Base-by-base conservation (phyloP, 73 alveolate genomes). In the Tetrahymena borealis region DNA sequence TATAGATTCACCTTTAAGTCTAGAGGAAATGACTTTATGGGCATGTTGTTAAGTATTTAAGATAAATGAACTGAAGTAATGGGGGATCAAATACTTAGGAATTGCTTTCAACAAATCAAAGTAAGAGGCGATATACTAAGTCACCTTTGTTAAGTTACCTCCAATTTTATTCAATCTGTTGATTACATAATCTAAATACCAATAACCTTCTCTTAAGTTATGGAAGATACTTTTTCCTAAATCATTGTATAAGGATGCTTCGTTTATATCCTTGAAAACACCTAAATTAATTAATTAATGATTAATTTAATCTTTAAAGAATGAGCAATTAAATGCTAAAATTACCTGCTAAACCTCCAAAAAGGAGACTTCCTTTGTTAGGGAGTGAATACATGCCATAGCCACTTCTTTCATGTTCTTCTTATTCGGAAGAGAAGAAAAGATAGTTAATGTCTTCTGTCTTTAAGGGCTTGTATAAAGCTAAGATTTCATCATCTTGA, bases 121-220 rank as follows among this genome's bases (percentile, higher is more conserved):
- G 18, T 42, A 40, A 32, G 43, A 32, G 24, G 90, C 42, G 7
- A 93, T 31, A 7, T 40, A 37, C 15, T 91, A 33, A n/a, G 91
- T 39, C 0, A 42, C 37, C 33, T 90, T 39, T 24, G 85, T 60
- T 16, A 60, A n/a, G 8, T 91, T 39, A 9, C 78, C 33, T 11
- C 33, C n/a, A 42, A 43, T 36, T 32, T 41, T 40, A 79, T 39
- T 33, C 1, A 93, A 90, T 91, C 99, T 96, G 78, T 94, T 94
- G 11, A 94, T 90, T 20, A 98, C 91, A 94, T 98, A 98, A 78
- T 98, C 99, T 37, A 98, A 60, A 39, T 96, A 91, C 99, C 99
- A 98, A 94, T 98, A 96, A n/a, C 99, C 99, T 32, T 95, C 92
- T 91, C 99, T 96, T 4, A 98, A 90, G 93, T 98, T 98, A 43